These are phyloP conservation scores for Sistotremastrum niveocremeum DNA, from an alignment of 768 basidiomycete genomes.

Conservation along the genomic window DNA sequence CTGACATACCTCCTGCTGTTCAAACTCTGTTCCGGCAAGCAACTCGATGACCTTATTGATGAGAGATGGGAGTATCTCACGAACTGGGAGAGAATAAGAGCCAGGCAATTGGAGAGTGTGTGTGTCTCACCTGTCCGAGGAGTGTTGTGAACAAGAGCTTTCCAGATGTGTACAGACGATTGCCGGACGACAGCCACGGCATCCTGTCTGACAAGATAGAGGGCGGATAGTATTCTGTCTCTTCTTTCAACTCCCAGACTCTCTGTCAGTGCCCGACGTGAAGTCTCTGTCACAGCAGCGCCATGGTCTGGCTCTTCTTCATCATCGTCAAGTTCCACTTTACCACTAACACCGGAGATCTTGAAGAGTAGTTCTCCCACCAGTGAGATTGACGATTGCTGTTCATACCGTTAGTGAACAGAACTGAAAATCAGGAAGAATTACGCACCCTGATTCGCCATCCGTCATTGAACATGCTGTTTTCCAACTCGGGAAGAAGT, in stretches of 20 bases:
- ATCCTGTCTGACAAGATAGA: slow-evolving; percentile 92
- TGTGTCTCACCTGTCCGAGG: slow-evolving; percentile 61
- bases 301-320: slow-evolving; percentile 63
- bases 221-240: slow-evolving; percentile 78
- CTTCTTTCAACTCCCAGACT: slow-evolving; percentile 80
- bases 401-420: slow-evolving; percentile 2
- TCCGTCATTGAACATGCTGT: slow-evolving; percentile 84
- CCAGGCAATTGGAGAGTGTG: background rate
- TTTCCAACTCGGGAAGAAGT: slow-evolving; percentile 85
- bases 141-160: slow-evolving; percentile 90
- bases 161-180: slow-evolving; percentile 93
- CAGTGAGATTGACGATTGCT: slow-evolving; percentile 93
- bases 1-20: slow-evolving; percentile 72
- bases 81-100: slow-evolving; percentile 32
- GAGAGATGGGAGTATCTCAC: slow-evolving; percentile 83
- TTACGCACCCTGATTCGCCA: slow-evolving; percentile 85
- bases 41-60: slow-evolving; percentile 64
- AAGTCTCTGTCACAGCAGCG: slow-evolving; percentile 55
- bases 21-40: slow-evolving; percentile 64
- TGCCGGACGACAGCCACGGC: slow-evolving; percentile 80
- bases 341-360: slow-evolving; percentile 89
- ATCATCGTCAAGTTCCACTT: slow-evolving; percentile 60
- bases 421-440: background rate
- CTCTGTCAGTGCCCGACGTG: slow-evolving; percentile 74
- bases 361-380: slow-evolving; percentile 95